These are phyloP conservation scores for Calycina herbarum DNA, from an alignment of 2,329 filamentous ascomycete species.

Conservation along the genomic window DNA sequence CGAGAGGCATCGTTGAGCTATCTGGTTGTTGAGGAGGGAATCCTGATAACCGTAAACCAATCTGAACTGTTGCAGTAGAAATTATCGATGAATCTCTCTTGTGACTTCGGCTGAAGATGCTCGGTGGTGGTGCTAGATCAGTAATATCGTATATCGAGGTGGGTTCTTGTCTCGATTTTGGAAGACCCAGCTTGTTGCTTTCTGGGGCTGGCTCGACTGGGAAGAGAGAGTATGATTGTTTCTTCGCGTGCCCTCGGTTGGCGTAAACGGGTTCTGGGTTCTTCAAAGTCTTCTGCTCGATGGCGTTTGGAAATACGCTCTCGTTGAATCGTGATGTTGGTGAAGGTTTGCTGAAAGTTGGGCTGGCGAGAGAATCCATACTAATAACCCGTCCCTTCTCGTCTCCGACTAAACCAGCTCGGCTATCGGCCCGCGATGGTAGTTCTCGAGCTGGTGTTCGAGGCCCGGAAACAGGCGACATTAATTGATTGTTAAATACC, in stretches of 20 bases:
- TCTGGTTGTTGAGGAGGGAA: constrained; percentile 26
- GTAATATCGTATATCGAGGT: constrained; percentile 36
- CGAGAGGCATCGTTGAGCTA: constrained; percentile 23
- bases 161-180: constrained; percentile 19
- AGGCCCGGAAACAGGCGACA: constrained; percentile 32
- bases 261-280: background rate
- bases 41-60: constrained; percentile 67
- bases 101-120: constrained; percentile 28
- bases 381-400: constrained; percentile 30
- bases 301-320: constrained; percentile 15
- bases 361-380: constrained; percentile 27
- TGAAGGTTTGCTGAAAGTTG: constrained; percentile 11
- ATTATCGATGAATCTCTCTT: constrained; percentile 60
- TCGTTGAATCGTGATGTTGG: constrained; percentile 21
- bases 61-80: constrained; percentile 70
- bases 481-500: constrained; percentile 31
- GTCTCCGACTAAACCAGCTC: constrained; percentile 25
- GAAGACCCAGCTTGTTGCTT: constrained; percentile 3
- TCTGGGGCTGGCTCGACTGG: constrained; percentile 23
- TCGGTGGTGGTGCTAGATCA: constrained; percentile 31
- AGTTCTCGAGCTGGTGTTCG: constrained; percentile 19
- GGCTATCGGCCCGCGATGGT: constrained; percentile 25
- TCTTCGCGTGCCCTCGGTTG: constrained; percentile 25
- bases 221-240: constrained; percentile 36
- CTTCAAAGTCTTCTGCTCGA: background rate